phyloP scores from a whole-genome alignment of 2,329 filamentous ascomycete genomes.

The Myriosclerotinia duriaeana region DNA sequence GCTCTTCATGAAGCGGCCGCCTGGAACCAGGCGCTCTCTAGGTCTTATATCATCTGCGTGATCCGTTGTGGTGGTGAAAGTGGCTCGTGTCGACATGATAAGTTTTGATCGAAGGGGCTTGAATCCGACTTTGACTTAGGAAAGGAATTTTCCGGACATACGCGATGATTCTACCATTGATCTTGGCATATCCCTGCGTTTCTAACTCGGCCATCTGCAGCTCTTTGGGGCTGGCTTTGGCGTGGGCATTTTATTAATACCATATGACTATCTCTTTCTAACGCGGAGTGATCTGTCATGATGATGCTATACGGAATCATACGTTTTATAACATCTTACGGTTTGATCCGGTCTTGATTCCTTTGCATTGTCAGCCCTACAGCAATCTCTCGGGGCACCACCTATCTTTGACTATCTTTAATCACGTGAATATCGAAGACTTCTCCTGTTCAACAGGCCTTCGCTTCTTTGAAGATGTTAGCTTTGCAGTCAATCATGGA shows the following conservation, averaged over 20 bases:
- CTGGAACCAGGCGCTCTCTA: too few relatives aligned
- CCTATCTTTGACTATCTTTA: fast-evolving
- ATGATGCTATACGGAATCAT: background rate
- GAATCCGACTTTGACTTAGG: background rate
- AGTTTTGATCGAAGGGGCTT: background rate
- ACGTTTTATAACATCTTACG: background rate
- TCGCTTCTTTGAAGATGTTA: background rate
- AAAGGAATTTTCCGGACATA: too few relatives aligned
- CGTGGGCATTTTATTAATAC: background rate
- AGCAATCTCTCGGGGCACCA: background rate
- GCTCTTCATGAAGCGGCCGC: too few relatives aligned
- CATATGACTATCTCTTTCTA: background rate
- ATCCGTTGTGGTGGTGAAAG: background rate
- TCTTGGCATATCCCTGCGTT: background rate
- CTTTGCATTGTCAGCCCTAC: background rate
- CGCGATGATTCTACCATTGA: background rate
- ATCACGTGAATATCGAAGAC: background rate
- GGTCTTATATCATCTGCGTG: background rate
- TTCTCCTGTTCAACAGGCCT: too few relatives aligned
- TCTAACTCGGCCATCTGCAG: background rate
- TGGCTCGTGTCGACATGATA: background rate
- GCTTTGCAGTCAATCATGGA: background rate
- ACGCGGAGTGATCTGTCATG: background rate
- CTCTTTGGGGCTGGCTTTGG: background rate
- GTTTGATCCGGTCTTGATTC: background rate